Percentiles rank a stretch among this genome's conserved stretches.
Evolutionary conservation across 345 rosid species (phyloP).

Genomic region (Gynandropsis gynandra): DNA sequence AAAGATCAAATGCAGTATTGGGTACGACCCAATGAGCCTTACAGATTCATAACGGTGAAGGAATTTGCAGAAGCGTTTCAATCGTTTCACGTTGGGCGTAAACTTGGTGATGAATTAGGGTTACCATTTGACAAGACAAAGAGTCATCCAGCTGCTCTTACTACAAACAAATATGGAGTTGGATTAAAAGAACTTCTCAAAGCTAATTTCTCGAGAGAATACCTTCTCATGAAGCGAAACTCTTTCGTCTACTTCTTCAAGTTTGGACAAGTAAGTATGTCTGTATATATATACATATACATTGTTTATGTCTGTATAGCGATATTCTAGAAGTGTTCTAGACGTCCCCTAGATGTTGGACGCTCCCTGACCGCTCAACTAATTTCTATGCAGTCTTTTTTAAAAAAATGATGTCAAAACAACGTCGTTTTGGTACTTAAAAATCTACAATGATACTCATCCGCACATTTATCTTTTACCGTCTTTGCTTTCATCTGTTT

Average conservation of each 20-base stretch:
- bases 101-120: slow-evolving; percentile 39
- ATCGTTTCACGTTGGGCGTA: slow-evolving; percentile 47
- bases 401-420: no score
- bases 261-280: slow-evolving; percentile 45
- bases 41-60: slow-evolving; percentile 45
- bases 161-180: slow-evolving; percentile 49
- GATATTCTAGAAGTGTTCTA: slow-evolving; percentile 2
- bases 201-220: slow-evolving; percentile 54
- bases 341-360: background rate
- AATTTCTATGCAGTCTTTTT: no score
- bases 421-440: no score
- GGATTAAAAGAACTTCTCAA: slow-evolving; percentile 49
- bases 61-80: slow-evolving; percentile 71
- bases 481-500: slow-evolving; percentile 16
- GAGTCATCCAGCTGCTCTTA: slow-evolving; percentile 73
- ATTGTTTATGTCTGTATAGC: background rate
- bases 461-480: no score
- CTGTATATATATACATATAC: no score
- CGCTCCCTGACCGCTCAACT: no score
- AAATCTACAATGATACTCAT: no score
- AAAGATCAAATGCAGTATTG: slow-evolving; percentile 85
- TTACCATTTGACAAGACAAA: slow-evolving; percentile 48
- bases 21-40: slow-evolving; percentile 47
- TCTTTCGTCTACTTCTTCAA: slow-evolving; percentile 68
- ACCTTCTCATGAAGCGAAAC: slow-evolving; percentile 68